Base-by-base conservation (phyloP, 2,329 filamentous ascomycete species). In the Stachybotrys chlorohalonatus region DNA sequence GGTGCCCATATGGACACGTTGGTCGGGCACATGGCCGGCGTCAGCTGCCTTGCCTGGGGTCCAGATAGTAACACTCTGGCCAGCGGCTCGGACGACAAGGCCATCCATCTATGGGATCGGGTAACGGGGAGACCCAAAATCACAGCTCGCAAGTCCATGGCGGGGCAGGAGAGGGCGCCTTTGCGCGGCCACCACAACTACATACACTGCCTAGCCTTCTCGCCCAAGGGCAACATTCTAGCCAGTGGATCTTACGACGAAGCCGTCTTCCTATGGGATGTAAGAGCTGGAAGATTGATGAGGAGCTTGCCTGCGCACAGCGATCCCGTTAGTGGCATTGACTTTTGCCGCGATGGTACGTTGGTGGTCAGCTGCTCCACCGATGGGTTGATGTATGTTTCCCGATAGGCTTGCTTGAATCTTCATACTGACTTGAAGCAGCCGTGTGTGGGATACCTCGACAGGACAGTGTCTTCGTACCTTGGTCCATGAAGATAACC, bases 181-280 rank as follows among this genome's bases (percentile, higher is more conserved):
- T 76, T 97, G 60, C 78, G 88, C 30, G 93, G 94, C 2, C 94
- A 99, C 65, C 91, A 96, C 70, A 97, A 95, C 71, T 97, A 97
- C 70, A 86, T 99, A 36, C 96, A 95, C 72, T 90, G 87, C 52
- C 77, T 99, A 39, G 91, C 92, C 6, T 97, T 97, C 70, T 93
- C 90, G n/a, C 94, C 94, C 1, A 97, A 96, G 70, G 94, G 94
- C 30, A 99, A 99, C 66, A 96, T 97, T 67, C 81, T 99, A 39
- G 94, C 92, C 15, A 95, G 89, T 60, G 94, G 94, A 11, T 95
- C 89, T 59, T 97, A 96, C 71, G 94, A 99, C 62, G 94, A 99
- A 75, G 94, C 94, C 5, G 90, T 99, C 0, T 96, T 96, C 60
- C 73, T 99, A 6, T 99, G 94, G 94, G 94, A 99, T 69, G 89